Conservation (phyloP, 345 rosid species). For the Reutealis trisperma region DNA sequence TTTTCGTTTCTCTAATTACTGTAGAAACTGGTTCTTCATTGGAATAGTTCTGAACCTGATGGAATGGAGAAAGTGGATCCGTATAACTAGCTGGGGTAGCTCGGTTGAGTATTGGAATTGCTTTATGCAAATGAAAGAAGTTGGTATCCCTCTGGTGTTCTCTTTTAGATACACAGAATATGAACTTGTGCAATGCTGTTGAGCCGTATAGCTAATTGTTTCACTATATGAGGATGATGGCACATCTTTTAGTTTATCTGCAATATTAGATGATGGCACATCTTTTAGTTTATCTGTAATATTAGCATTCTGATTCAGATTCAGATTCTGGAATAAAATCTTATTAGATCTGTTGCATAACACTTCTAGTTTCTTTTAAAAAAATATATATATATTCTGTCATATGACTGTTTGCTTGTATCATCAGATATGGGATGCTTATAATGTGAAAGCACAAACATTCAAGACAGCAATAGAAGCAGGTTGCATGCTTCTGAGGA, state of each 20-base stretch:
- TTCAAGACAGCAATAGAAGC: slow-evolving; percentile 96
- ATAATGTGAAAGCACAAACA: slow-evolving; percentile 92
- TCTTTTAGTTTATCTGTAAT: neutral
- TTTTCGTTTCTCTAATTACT: neutral
- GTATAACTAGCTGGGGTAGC: too few species aligned
- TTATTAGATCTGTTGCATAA: too few species aligned
- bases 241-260: neutral
- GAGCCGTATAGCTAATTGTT: neutral
- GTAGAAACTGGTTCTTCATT: neutral
- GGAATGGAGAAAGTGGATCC: too few species aligned
- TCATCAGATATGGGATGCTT: slow-evolving; percentile 89
- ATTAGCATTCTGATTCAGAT: too few species aligned
- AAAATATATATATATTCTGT: too few species aligned
- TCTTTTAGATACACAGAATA: neutral
- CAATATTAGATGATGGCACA: neutral
- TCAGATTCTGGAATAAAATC: neutral
- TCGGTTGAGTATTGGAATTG: too few species aligned
- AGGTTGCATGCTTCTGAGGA: slow-evolving; percentile 90
- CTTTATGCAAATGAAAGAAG: neutral
- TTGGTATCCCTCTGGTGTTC: too few species aligned
- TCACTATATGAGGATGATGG: neutral
- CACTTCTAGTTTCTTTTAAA: neutral
- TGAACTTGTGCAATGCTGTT: neutral
- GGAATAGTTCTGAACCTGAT: too few species aligned
- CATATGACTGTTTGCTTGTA: neutral